Conservation (phyloP, 2,329 filamentous ascomycete genomes). For the Aspergillus spinulosporus region DNA sequence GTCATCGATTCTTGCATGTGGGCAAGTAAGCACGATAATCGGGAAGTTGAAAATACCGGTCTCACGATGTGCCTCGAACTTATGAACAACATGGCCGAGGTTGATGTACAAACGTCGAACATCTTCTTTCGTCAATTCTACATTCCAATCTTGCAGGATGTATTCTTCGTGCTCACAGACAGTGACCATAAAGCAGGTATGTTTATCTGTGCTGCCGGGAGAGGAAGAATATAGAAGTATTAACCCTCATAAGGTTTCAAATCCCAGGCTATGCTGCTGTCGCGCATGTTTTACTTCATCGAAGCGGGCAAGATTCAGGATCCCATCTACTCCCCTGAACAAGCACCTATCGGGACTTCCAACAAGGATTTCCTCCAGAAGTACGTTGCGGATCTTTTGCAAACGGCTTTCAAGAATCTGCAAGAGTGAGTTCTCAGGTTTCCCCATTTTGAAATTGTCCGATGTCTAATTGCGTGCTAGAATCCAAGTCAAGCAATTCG, state of each 20-base stretch:
- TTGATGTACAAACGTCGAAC: slow-evolving; percentile 80
- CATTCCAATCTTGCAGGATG: slow-evolving; percentile 90
- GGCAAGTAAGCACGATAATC: slow-evolving; percentile 99
- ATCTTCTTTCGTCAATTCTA: slow-evolving; percentile 99
- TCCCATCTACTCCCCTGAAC: slow-evolving; percentile 82
- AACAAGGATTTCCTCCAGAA: slow-evolving; percentile 89
- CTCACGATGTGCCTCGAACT: slow-evolving; percentile 98
- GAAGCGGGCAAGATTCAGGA: slow-evolving; percentile 85
- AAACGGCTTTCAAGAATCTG: slow-evolving; percentile 90
- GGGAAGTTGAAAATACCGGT: slow-evolving; percentile 92
- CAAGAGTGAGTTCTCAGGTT: slow-evolving; percentile 64
- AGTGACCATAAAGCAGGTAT: slow-evolving; percentile 90
- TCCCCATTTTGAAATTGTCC: not conserved
- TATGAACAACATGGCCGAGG: slow-evolving; percentile 95
- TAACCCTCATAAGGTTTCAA: slow-evolving; percentile 68
- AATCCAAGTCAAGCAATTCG: slow-evolving; percentile 83
- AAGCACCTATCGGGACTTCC: slow-evolving; percentile 76
- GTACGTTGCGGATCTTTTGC: slow-evolving; percentile 81
- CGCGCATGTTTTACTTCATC: slow-evolving; percentile 96
- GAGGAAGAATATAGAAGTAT: not conserved
- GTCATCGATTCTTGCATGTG: slow-evolving; percentile 99
- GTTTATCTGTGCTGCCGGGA: slow-evolving; percentile 17
- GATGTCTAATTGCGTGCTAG: slow-evolving; percentile 52
- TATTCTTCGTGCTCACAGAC: slow-evolving; percentile 97
- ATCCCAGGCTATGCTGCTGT: slow-evolving; percentile 89